These are phyloP conservation scores for Carallia pectinifolia DNA, from an alignment of 345 rosid species.

Conservation along the genomic window DNA sequence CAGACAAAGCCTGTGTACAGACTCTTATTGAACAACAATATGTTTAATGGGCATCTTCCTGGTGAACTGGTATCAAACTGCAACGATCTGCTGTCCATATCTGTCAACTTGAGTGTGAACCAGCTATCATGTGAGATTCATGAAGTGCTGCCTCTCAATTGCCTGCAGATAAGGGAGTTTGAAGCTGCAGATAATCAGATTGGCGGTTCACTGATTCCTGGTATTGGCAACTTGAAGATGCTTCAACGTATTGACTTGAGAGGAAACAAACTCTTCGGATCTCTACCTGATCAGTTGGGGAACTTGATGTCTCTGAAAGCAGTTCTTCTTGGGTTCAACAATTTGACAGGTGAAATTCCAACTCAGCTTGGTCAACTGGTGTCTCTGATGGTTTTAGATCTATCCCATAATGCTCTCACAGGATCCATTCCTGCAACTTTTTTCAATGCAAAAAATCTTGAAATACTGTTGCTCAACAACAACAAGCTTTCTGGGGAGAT, in stretches of 20 bases:
- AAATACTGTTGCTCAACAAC: conserved; percentile 42
- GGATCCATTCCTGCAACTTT: conserved; percentile 52
- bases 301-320: conserved; percentile 36
- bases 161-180: conserved; percentile 37
- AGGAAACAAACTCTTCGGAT: conserved; percentile 46
- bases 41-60: conserved; percentile 43
- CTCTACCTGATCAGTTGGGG: conserved; percentile 44
- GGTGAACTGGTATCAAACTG: conserved; percentile 37
- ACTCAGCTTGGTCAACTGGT: conserved; percentile 37
- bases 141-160: conserved; percentile 29
- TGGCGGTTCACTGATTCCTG: conserved; percentile 37
- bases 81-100: conserved; percentile 35
- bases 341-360: conserved; percentile 52
- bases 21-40: conserved; percentile 48
- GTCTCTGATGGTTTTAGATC: conserved; percentile 51
- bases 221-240: conserved; percentile 40
- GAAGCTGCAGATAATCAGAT: conserved; percentile 58
- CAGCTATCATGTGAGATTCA: conserved; percentile 33
- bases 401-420: conserved; percentile 50
- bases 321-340: conserved; percentile 48
- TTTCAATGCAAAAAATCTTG: conserved; percentile 39
- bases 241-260: conserved; percentile 47
- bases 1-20: conserved; percentile 32
- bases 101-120: conserved; percentile 54
- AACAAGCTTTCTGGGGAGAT: conserved; percentile 55